Base-by-base conservation (phyloP, 1,284 basidiomycete genomes). In the Marasmius oreades region DNA sequence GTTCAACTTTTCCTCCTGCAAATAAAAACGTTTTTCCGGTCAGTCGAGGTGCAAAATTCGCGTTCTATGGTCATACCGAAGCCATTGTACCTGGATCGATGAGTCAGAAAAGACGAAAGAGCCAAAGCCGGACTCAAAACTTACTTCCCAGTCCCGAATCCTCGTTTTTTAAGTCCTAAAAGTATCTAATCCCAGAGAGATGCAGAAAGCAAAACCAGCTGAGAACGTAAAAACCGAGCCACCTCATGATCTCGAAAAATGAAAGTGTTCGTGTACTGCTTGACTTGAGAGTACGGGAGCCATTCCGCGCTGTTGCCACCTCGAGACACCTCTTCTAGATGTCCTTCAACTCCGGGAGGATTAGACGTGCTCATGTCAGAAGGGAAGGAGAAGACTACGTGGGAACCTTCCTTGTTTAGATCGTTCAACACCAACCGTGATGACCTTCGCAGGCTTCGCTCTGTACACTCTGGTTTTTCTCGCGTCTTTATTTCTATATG, bases 101-200 rank as follows among this genome's bases (percentile, higher is more conserved):
- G 46, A 22, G 24, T 24, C 16, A 43, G 37, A 14, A 33, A 31
- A 31, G 44, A n/a, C 52, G 39, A 51, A n/a, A 46, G 24, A 14
- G 58, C 37, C 22, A 28, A 45, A 18, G 1, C 2, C n/a, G 43
- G 6, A 31, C 28, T 31, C 51, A 28, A 23, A 7, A 69, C 83
- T 58, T 61, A 87, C 86, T 81, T 72, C 56, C 77, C 74, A 37
- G 73, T 68, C 2, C 87, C 88, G 63, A 89, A 82, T 0, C 88
- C 88, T 34, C 88, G 75, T 65, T 88, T 88, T 69, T 91, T 91
- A 61, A 77, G 76, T 3, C 88, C 88, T 0, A 91, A 74, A 1
- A 90, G 71, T 5, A 90, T 73, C 67, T 52, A 31, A 6, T 31
- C 53, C 10, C 14, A 14, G 22, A 47, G 22, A 34, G 26, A 28